Evolutionary conservation across 1,139 yeast genomes (phyloP).

Genomic region (Scheffersomyces segobiensis): DNA sequence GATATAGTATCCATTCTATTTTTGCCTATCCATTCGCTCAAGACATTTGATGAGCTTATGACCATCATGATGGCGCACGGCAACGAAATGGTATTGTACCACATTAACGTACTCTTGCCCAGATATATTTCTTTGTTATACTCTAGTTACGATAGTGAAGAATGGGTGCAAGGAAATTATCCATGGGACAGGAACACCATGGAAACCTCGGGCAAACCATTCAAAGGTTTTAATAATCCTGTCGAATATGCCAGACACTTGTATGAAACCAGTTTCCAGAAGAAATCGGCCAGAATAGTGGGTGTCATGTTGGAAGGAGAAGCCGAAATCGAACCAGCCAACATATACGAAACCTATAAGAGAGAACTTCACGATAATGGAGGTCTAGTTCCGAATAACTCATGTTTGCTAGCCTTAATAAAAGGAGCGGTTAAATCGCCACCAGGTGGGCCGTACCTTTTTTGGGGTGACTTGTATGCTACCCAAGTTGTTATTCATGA

Average conservation of each 20-base stretch:
- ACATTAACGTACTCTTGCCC: conserved; percentile 21
- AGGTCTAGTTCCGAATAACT: conserved; percentile 30
- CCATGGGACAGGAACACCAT: conserved; percentile 18
- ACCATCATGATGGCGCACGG: conserved; percentile 8
- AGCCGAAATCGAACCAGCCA: conserved; percentile 19
- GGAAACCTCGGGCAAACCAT: neutral
- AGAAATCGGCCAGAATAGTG: conserved; percentile 26
- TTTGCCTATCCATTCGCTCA: conserved; percentile 24
- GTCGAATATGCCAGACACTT: conserved; percentile 26
- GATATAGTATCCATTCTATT: conserved; percentile 30
- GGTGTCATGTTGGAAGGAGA: conserved; percentile 51
- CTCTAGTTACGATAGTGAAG: conserved; percentile 9
- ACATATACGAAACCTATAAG: conserved; percentile 9
- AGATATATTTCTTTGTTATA: conserved; percentile 32
- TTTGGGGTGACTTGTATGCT: conserved; percentile 55
- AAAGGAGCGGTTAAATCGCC: conserved; percentile 30
- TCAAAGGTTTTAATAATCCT: conserved; percentile 12
- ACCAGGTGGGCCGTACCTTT: conserved; percentile 15
- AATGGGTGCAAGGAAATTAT: conserved; percentile 9
- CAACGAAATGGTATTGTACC: conserved; percentile 6
- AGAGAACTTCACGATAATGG: conserved; percentile 17
- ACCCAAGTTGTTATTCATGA: conserved; percentile 64
- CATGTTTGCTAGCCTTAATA: conserved; percentile 45
- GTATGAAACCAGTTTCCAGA: conserved; percentile 15
- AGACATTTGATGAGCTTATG: conserved; percentile 21